phyloP scores from a whole-genome alignment of 1,284 basidiomycete species.

The Fomitopsis pinicola region DNA sequence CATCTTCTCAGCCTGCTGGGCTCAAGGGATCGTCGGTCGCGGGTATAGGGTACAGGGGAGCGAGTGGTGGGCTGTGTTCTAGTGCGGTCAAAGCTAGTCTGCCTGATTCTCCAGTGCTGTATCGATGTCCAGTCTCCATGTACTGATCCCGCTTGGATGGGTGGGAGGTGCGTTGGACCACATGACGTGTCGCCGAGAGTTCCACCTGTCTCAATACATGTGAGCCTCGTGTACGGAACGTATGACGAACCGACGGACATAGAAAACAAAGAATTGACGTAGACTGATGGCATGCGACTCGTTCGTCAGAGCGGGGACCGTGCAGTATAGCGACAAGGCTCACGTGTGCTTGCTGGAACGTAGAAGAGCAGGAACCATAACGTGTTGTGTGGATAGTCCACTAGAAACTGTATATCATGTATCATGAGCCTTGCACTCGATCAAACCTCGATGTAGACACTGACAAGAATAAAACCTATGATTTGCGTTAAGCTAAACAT shows the following conservation, averaged over 20 bases:
- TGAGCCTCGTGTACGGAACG: neutral
- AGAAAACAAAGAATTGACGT: neutral
- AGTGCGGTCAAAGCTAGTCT: too few species aligned
- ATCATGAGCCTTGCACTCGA: neutral
- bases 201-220: neutral
- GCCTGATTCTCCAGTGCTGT: too few species aligned
- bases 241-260: neutral
- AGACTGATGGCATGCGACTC: neutral
- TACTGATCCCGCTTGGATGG: too few species aligned
- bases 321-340: neutral
- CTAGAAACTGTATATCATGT: neutral
- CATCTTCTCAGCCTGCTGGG: too few species aligned
- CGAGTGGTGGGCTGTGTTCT: too few species aligned
- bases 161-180: neutral
- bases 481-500: neutral
- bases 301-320: neutral
- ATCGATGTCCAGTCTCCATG: too few species aligned
- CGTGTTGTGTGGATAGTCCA: neutral
- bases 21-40: too few species aligned
- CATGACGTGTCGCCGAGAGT: neutral
- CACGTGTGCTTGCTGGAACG: neutral
- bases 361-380: neutral
- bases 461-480: neutral
- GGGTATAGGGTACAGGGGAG: too few species aligned
- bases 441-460: neutral